phyloP scores from a whole-genome alignment of 2,329 filamentous ascomycete species.

The Periconia sp. region DNA sequence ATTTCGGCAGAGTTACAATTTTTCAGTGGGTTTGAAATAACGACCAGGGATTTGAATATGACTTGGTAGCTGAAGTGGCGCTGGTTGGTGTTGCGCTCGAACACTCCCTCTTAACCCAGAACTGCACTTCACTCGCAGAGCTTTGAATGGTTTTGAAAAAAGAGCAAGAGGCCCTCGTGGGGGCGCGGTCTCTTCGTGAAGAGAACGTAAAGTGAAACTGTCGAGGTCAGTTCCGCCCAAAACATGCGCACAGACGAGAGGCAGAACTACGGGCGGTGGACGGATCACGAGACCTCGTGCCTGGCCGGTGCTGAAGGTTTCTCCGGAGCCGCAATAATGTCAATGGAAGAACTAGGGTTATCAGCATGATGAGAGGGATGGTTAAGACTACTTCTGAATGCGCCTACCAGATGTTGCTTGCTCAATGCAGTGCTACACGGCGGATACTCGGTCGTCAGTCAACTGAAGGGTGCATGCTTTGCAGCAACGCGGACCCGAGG shows the following conservation, averaged over 20 bases:
- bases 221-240: slow-evolving; percentile 3
- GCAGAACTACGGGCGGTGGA: background rate
- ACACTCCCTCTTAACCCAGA: too few species aligned
- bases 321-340: background rate
- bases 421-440: slow-evolving; percentile 11
- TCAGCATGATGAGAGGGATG: background rate
- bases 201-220: slow-evolving; percentile 1
- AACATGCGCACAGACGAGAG: slow-evolving; percentile 12
- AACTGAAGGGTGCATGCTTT: slow-evolving; percentile 37
- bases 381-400: background rate
- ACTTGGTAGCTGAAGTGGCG: too few species aligned
- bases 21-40: too few species aligned
- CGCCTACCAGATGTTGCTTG: background rate
- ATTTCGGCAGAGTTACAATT: background rate
- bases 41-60: too few species aligned
- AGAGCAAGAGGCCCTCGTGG: too few species aligned
- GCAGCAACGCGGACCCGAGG: slow-evolving; percentile 35
- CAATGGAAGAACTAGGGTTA: background rate
- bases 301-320: background rate
- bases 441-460: slow-evolving; percentile 28
- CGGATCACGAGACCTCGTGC: slow-evolving; percentile 5
- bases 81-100: too few species aligned
- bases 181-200: background rate
- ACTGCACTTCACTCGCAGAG: too few species aligned
- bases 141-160: too few species aligned